Evolutionary conservation across 2,329 filamentous ascomycete species (phyloP).

Genomic region (Juglanconis oblonga): DNA sequence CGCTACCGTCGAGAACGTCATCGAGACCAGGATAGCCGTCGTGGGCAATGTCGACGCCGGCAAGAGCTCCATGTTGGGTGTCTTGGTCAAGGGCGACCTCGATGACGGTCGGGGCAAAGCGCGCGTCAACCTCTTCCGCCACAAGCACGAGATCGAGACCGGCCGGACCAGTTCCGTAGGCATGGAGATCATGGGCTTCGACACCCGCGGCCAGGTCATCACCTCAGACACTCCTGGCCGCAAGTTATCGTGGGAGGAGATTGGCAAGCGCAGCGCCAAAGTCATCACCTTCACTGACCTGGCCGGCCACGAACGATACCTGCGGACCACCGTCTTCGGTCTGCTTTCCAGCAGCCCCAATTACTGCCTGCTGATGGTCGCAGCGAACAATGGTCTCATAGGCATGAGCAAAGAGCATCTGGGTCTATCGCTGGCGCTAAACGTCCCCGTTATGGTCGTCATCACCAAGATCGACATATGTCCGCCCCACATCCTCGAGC

Average conservation of each 20-base stretch:
- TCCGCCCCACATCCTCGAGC: slow-evolving; percentile 88
- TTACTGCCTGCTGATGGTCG: slow-evolving; percentile 97
- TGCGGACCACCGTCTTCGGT: slow-evolving; percentile 94
- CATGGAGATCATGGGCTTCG: slow-evolving; percentile 99
- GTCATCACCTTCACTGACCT: slow-evolving; percentile 96
- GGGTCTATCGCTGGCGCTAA: slow-evolving; percentile 88
- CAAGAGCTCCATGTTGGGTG: slow-evolving; percentile 93
- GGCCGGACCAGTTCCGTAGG: slow-evolving; percentile 94
- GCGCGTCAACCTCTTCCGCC: slow-evolving; percentile 91
- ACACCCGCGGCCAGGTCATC: slow-evolving; percentile 79
- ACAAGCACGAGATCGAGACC: slow-evolving; percentile 97
- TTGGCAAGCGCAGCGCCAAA: slow-evolving; percentile 90
- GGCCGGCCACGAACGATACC: slow-evolving; percentile 91
- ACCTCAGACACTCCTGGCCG: slow-evolving; percentile 78
- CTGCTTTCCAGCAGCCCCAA: slow-evolving; percentile 92
- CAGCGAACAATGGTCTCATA: slow-evolving; percentile 93
- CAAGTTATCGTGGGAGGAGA: slow-evolving; percentile 92
- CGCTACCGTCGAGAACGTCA: slow-evolving; percentile 75
- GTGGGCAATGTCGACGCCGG: slow-evolving; percentile 98
- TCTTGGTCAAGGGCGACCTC: slow-evolving; percentile 90
- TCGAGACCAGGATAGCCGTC: slow-evolving; percentile 93
- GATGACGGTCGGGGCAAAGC: slow-evolving; percentile 94
- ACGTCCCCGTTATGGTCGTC: slow-evolving; percentile 96
- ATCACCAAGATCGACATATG: slow-evolving; percentile 99
- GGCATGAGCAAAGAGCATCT: slow-evolving; percentile 99